A percentile compares a stretch with the other conserved stretches of the same genome.
Conservation (phyloP, 2,329 filamentous ascomycete species). For the Pezicula neosporulosa region DNA sequence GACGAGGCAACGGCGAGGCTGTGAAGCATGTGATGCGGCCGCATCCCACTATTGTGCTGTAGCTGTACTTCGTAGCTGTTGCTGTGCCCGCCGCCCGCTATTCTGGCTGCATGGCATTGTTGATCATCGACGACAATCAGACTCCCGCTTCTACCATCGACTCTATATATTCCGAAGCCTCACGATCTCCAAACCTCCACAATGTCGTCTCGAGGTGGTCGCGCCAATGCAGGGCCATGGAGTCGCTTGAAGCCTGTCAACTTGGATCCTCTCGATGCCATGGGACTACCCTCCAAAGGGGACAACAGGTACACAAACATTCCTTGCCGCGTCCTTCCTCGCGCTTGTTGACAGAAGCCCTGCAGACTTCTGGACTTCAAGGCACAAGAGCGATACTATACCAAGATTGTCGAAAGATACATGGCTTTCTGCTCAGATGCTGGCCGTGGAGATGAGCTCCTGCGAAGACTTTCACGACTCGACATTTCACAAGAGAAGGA, state of each 20-base stretch:
- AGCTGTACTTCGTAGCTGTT: too few species aligned
- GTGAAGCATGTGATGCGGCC: too few species aligned
- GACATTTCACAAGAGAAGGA: constrained; percentile 20
- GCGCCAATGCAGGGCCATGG: constrained; percentile 55
- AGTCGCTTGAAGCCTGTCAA: constrained; percentile 70
- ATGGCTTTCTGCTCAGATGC: constrained; percentile 82
- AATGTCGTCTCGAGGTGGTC: constrained; percentile 27
- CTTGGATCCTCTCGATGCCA: constrained; percentile 72
- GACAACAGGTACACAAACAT: constrained; percentile 64
- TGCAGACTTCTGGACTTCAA: constrained; percentile 68
- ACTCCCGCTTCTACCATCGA: background rate
- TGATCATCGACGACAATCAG: too few species aligned
- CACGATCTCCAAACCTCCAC: background rate
- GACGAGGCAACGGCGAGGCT: too few species aligned
- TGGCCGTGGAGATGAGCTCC: constrained; percentile 67
- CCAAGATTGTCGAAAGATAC: constrained; percentile 83
- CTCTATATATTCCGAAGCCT: background rate
- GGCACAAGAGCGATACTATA: constrained; percentile 81
- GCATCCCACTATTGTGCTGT: too few species aligned
- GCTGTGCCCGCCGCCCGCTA: too few species aligned
- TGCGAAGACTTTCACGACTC: constrained; percentile 67
- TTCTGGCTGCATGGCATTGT: too few species aligned
- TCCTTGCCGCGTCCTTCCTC: background rate
- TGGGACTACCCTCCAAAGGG: constrained; percentile 87
- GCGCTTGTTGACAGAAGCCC: constrained; percentile 10